Evolutionary conservation across 2,329 filamentous ascomycete species (phyloP).

Genomic region (Xenosphaeropsis pyriputrescens): DNA sequence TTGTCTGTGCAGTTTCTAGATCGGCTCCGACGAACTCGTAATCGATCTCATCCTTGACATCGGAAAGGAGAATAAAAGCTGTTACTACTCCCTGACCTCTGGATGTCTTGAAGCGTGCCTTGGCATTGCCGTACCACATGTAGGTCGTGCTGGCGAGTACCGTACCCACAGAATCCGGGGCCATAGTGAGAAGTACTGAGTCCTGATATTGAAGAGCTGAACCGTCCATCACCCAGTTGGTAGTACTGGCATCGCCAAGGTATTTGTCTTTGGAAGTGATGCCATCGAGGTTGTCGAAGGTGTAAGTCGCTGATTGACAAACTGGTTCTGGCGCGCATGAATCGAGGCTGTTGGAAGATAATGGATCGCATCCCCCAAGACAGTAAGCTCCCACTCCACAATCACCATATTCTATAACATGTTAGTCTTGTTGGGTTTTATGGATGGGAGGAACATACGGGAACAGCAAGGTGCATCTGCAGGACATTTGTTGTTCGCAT

Average conservation of each 20-base stretch:
- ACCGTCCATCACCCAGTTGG: slow-evolving; percentile 84
- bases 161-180: slow-evolving; percentile 70
- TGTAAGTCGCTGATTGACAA: slow-evolving; percentile 62
- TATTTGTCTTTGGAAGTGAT: slow-evolving; percentile 65
- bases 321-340: slow-evolving; percentile 75
- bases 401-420: slow-evolving; percentile 63
- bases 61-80: slow-evolving; percentile 87
- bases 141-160: slow-evolving; percentile 74
- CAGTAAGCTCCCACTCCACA: slow-evolving; percentile 93
- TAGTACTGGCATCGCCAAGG: slow-evolving; percentile 64
- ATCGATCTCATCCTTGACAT: slow-evolving; percentile 97
- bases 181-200: slow-evolving; percentile 78
- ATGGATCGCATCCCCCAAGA: slow-evolving; percentile 85
- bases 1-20: slow-evolving; percentile 67
- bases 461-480: slow-evolving; percentile 63
- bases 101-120: slow-evolving; percentile 70
- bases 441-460: slow-evolving; percentile 36
- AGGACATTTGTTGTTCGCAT: slow-evolving; percentile 47
- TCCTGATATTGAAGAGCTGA: slow-evolving; percentile 53
- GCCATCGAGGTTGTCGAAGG: slow-evolving; percentile 56
- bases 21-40: slow-evolving; percentile 87
- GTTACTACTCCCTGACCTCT: slow-evolving; percentile 85
- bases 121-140: slow-evolving; percentile 94
- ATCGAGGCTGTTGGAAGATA: slow-evolving; percentile 67
- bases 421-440: not conserved